Evolutionary conservation across 208 protist genomes (phyloP).

Genomic region (Crithidia expoeki): DNA sequence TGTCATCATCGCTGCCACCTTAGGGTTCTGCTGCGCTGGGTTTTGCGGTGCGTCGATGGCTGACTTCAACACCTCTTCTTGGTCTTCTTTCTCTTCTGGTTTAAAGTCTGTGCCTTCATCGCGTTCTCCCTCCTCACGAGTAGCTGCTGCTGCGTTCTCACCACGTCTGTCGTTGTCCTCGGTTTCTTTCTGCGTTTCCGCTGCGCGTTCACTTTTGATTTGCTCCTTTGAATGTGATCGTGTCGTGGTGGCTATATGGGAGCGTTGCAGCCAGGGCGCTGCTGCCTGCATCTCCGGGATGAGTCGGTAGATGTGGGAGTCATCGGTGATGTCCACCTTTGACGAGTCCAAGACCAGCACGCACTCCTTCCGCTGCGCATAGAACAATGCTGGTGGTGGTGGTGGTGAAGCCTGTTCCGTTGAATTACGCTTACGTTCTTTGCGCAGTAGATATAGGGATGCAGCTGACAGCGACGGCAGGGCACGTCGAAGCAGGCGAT

Average conservation of each 20-base stretch:
- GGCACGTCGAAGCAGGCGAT: conserved; percentile 30
- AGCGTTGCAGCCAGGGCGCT: too few relatives aligned
- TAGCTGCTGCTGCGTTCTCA: not conserved
- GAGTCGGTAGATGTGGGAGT: conserved; percentile 38
- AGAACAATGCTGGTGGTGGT: conserved; percentile 27
- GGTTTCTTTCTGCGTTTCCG: not conserved
- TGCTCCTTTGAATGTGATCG: too few relatives aligned
- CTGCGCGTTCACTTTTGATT: too few relatives aligned
- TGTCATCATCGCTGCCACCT: conserved; percentile 17
- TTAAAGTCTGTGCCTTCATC: too few relatives aligned
- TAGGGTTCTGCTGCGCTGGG: not conserved
- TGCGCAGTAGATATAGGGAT: too few relatives aligned
- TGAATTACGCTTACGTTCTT: too few relatives aligned
- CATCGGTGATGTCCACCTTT: conserved; percentile 49
- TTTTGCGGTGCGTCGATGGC: not conserved
- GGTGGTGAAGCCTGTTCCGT: not conserved
- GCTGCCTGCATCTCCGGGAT: too few relatives aligned
- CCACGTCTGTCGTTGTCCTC: too few relatives aligned
- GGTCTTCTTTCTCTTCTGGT: too few relatives aligned
- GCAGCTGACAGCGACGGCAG: too few relatives aligned
- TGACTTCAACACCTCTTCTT: too few relatives aligned
- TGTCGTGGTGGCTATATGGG: too few relatives aligned
- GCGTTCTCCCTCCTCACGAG: not conserved
- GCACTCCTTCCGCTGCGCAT: conserved; percentile 45
- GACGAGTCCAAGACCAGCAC: conserved; percentile 66